A percentile compares a stretch with the other conserved stretches of the same genome.
Evolutionary conservation across 208 protist species (phyloP).

Genomic region (Naegleria fowleri): DNA sequence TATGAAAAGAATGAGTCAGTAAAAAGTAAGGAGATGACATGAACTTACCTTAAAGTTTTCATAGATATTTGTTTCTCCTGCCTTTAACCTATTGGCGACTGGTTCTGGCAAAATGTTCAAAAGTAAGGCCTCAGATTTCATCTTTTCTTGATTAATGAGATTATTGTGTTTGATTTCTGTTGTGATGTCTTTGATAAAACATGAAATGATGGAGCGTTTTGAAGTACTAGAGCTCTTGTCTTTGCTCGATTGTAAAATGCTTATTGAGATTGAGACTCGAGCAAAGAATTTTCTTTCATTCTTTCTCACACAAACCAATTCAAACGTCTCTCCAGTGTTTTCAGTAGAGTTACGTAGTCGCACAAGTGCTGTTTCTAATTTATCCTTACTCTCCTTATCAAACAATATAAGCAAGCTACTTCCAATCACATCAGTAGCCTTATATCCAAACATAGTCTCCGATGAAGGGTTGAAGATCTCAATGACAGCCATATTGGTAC

Average conservation of each 20-base stretch:
- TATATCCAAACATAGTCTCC: not conserved
- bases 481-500: not conserved
- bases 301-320: not conserved
- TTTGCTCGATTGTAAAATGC: not conserved
- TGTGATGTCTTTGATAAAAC: not conserved
- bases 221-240: too few species aligned
- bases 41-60: conserved; percentile 26
- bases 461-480: not conserved
- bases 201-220: not conserved
- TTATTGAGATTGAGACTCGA: not conserved
- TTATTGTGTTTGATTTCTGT: not conserved
- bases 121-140: not conserved
- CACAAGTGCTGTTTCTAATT: not conserved
- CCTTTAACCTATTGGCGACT: not conserved
- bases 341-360: not conserved
- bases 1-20: too few species aligned
- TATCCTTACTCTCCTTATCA: not conserved
- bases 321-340: not conserved
- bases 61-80: conserved; percentile 22
- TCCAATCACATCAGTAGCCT: not conserved
- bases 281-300: not conserved
- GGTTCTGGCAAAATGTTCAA: not conserved
- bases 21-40: too few species aligned
- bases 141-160: not conserved
- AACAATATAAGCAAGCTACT: not conserved